Evolutionary conservation across 2,329 filamentous ascomycete genomes (phyloP).

Genomic region (Trichoderma guizhouense): DNA sequence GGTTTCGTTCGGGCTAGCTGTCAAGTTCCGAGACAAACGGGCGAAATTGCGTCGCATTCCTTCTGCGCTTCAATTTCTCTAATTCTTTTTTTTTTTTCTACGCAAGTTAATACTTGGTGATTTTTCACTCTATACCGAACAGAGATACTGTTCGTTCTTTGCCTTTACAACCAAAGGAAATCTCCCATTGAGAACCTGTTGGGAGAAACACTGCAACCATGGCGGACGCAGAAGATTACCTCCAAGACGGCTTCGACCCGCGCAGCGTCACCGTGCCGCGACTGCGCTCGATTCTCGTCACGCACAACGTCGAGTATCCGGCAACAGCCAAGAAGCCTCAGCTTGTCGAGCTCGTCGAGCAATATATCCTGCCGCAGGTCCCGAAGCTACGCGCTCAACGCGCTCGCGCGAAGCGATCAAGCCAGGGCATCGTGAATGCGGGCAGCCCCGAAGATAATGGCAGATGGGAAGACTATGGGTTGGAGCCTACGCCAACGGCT

Average conservation of each 20-base stretch:
- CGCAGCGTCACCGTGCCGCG: slow-evolving; percentile 79
- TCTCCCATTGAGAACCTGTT: background rate
- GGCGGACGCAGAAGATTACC: slow-evolving; percentile 75
- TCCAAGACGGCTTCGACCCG: slow-evolving; percentile 83
- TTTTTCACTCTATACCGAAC: background rate
- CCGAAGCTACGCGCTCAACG: slow-evolving; percentile 71
- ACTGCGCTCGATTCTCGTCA: slow-evolving; percentile 85
- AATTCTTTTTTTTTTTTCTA: background rate
- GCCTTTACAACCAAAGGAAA: background rate
- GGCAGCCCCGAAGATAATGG: slow-evolving; percentile 64
- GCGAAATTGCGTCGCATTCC: slow-evolving; percentile 1
- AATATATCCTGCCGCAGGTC: slow-evolving; percentile 74
- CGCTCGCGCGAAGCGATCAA: slow-evolving; percentile 78
- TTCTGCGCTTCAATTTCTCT: background rate
- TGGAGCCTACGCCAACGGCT: slow-evolving; percentile 47
- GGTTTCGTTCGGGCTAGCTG: slow-evolving; percentile 6
- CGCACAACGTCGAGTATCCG: slow-evolving; percentile 80
- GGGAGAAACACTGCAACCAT: slow-evolving; percentile 34
- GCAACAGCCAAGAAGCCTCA: slow-evolving; percentile 88
- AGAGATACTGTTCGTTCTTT: background rate
- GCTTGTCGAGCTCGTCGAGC: slow-evolving; percentile 78
- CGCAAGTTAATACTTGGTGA: background rate
- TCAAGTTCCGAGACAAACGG: slow-evolving; percentile 16
- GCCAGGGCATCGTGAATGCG: slow-evolving; percentile 74
- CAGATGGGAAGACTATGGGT: slow-evolving; percentile 58